Evolutionary conservation across 2,329 filamentous ascomycete species (phyloP).

Genomic region (Fusarium fujikuroi): DNA sequence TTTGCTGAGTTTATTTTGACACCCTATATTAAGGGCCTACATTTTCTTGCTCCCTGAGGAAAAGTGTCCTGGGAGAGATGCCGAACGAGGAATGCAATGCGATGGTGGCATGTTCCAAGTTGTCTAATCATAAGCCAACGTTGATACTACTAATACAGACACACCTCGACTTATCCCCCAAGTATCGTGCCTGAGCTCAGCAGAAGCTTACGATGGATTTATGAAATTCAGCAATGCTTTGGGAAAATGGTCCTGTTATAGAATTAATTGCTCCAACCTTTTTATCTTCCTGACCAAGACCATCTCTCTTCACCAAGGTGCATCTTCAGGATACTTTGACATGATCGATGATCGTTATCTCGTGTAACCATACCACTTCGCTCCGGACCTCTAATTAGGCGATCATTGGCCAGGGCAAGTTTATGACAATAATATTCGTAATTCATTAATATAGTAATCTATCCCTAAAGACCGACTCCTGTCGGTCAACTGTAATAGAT

Average conservation of each 20-base stretch:
- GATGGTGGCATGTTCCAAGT: background rate
- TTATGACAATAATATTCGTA: conserved; percentile 2
- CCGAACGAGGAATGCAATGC: conserved; percentile 24
- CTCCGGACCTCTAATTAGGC: background rate
- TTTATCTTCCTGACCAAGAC: background rate
- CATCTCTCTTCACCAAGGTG: background rate
- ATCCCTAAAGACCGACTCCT: background rate
- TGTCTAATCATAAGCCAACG: background rate
- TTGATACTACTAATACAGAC: background rate
- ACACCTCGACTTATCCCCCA: background rate
- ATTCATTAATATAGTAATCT: conserved; percentile 16
- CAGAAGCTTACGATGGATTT: background rate
- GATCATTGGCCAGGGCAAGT: background rate
- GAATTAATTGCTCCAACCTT: background rate
- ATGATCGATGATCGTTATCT: background rate
- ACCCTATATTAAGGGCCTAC: too few species aligned
- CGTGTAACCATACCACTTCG: background rate
- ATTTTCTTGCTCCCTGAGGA: too few species aligned
- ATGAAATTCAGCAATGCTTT: too few species aligned
- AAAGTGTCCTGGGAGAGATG: background rate
- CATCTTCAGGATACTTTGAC: background rate
- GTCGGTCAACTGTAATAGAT: background rate
- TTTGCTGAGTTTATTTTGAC: too few species aligned
- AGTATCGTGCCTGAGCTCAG: background rate
- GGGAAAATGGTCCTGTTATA: background rate